Conservation (phyloP, 2,329 filamentous ascomycete genomes). For the Hymenoscyphus repandus region DNA sequence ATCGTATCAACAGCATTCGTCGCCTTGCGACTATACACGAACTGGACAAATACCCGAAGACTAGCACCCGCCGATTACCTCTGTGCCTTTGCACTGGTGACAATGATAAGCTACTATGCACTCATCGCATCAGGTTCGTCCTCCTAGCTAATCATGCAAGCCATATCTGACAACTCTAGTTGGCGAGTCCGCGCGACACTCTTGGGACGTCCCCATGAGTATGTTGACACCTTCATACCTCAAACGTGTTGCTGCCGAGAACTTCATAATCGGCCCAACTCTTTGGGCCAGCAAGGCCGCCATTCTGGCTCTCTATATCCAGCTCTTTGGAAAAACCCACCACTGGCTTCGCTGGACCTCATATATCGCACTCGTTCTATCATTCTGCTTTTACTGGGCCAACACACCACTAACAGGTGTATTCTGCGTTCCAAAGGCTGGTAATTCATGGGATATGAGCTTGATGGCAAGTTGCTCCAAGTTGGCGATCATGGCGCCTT, state of each 20-base stretch:
- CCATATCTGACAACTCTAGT: background rate
- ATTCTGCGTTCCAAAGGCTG: background rate
- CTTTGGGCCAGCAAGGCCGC: background rate
- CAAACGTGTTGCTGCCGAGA: background rate
- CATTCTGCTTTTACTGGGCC: background rate
- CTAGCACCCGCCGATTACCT: background rate
- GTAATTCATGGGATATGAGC: background rate
- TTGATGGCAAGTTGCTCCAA: background rate
- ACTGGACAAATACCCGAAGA: background rate
- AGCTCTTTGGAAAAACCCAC: background rate
- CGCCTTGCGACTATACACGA: background rate
- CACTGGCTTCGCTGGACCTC: background rate
- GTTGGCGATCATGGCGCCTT: background rate
- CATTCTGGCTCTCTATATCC: background rate
- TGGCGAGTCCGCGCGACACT: background rate
- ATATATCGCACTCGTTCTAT: background rate
- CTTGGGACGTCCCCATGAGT: background rate
- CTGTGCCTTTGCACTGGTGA: background rate
- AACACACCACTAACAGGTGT: background rate
- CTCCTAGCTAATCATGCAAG: background rate
- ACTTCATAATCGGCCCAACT: background rate
- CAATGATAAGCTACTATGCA: background rate
- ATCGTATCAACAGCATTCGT: background rate
- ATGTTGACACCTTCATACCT: background rate
- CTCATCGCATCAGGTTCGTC: background rate